Conservation (phyloP, 2,329 filamentous ascomycete genomes). For the Fusarium pseudoanthophilum region DNA sequence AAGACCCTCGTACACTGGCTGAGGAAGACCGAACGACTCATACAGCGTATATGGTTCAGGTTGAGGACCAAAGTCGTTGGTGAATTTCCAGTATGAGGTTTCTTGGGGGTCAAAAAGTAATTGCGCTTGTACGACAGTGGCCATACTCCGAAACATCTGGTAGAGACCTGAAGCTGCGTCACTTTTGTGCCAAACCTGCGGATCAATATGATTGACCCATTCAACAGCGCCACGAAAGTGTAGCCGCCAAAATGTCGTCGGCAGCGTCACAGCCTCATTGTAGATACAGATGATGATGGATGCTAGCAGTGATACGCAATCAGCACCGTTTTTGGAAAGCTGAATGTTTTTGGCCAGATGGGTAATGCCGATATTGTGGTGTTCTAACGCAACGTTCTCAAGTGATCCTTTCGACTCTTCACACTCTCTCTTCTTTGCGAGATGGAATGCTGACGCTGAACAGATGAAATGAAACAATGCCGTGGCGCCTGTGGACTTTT, state of each 20-base stretch:
- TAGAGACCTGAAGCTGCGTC: slow-evolving; percentile 39
- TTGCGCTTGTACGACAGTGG: slow-evolving; percentile 37
- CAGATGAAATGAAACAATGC: slow-evolving; percentile 41
- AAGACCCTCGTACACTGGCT: slow-evolving; percentile 36
- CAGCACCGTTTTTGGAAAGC: slow-evolving; percentile 33
- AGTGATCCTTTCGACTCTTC: slow-evolving; percentile 26
- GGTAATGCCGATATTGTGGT: slow-evolving; percentile 42
- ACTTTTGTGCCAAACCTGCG: slow-evolving; percentile 38
- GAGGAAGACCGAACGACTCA: slow-evolving; percentile 34
- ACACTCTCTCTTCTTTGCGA: slow-evolving; percentile 22
- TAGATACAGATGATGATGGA: slow-evolving; percentile 40
- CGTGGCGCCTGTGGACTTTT: slow-evolving; percentile 34
- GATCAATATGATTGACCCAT: slow-evolving; percentile 44
- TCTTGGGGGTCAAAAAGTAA: slow-evolving; percentile 33
- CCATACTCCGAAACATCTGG: slow-evolving; percentile 43
- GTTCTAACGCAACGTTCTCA: slow-evolving; percentile 39
- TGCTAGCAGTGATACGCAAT: slow-evolving; percentile 36
- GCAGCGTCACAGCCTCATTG: slow-evolving; percentile 41
- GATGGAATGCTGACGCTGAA: slow-evolving; percentile 39
- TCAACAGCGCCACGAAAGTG: slow-evolving; percentile 41
- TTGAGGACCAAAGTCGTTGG: slow-evolving; percentile 35
- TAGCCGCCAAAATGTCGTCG: slow-evolving; percentile 38
- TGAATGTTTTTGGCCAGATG: slow-evolving; percentile 42
- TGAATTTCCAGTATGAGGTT: slow-evolving; percentile 32
- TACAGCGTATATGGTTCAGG: slow-evolving; percentile 36